Base-by-base conservation (phyloP, 2,329 filamentous ascomycete genomes). In the Elsinoe ampelina region DNA sequence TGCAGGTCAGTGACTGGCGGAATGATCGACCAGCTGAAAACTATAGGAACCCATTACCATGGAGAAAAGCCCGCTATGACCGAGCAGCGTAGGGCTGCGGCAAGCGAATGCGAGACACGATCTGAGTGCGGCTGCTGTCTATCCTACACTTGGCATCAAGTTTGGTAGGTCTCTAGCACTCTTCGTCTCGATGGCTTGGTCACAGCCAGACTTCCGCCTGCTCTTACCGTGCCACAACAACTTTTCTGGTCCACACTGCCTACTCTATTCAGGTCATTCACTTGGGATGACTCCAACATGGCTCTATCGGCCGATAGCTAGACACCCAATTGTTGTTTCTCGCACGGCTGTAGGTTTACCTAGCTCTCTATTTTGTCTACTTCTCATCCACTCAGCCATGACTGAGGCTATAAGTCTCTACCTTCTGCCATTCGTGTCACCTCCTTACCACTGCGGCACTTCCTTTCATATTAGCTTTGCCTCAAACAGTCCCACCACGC, bases 221-320 rank as follows among this genome's bases (percentile, higher is more conserved):
- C 34, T 26, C 48, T 39, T 30, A 36, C 48, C 48, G 48, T 39
- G 48, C 45, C 45, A 50, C 45, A 50, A 35, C 26, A 34, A 34
- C 45, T 30, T 35, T 35, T 50, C 26, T 11, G 36, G 10, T 50
- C 17, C 45, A 50, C 26, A 50, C 45, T 34, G 32, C 30, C 30
- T 35, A 50, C 45, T 50, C 41, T 45, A 45, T 50, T 50, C 45
- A 35, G 45, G 45, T 50, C 45, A 35, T 50, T 52, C 48, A 52
- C 19, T 22, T 30, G 38, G 7, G 34, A 52, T 52, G 48, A 52
- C 34, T 38, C 48, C 48, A 52, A 52, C 48, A 26, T 15, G 12
- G 36, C 19, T 15, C 32, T 26, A 22, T 34, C 32, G 48, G 48
- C 39, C 32, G 48, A 34, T 38, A 52, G 30, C 48, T 52, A 26